Evolutionary conservation across 2,329 filamentous ascomycete genomes (phyloP), one percentile per base, ranked within the genome.

Genomic region (Xylaria sp.): DNA sequence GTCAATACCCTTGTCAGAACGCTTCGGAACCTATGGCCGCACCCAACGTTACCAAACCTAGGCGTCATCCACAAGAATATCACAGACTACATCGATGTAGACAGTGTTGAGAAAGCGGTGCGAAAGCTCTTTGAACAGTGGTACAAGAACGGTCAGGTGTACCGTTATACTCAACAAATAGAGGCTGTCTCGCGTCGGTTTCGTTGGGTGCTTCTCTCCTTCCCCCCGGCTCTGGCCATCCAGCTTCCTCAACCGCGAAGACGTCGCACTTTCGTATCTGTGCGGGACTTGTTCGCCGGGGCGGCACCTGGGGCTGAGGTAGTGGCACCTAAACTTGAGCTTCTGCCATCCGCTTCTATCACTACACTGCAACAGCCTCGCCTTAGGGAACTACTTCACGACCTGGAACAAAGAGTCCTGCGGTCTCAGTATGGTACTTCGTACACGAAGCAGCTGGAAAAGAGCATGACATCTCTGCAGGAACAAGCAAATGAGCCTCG

Each of bases 391-490:
- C 42, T 61, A 8, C 23, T 61, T n/a, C 23, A n/a, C 5, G 19
- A 1, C 37, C 42, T 61, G 3, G 47, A 11, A 46, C 46, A 47
- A 3, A 59, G 11, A 8, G 23, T 2, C 34, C 6, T 23, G 49
- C 44, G 37, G 35, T 56, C 55, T 42, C 56, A 11, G 6, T 56
- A 56, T 30, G 35, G 47, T 49, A 3, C 1, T 4, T 59, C 59
- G 7, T 61, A 61, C 51, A 52, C 59, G 11, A n/a, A 54, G 9
- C 44, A 52, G 11, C 59, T 61, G 39, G 8, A 19, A 3, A 9
- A 23, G 4, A 61, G 59, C 44, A 59, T 61, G 59, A 35, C 3
- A 59, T 56, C 56, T 39, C 8, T 59, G 47, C 48, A 51, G 54
- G 35, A 11, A 44, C 56, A 52, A 7, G 9, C 46, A 44, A 52